Evolutionary conservation across 768 basidiomycete genomes (phyloP), one percentile per base, ranked within the genome.

Genomic region (Naganishia vishniacii): DNA sequence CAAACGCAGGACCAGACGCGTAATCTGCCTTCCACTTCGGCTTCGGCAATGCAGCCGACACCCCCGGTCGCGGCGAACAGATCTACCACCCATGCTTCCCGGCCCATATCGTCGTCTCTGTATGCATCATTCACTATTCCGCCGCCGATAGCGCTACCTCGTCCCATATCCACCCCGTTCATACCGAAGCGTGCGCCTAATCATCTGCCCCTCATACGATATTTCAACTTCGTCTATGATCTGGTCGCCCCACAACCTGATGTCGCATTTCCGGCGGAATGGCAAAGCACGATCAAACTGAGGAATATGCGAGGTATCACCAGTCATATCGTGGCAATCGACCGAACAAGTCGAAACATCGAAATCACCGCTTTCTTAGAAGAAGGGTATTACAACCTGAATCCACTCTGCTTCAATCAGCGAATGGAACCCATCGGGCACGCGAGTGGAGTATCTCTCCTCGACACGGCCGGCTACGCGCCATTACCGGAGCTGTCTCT

Each of bases 221-320:
- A 65, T 32, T 45, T 77, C 20, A 69, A 73, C 37, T 74, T 75
- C 45, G 40, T 68, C 4, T 77, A 72, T 25, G 63, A 68, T 31
- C 41, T 48, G 29, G 31, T 8, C n/a, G 48, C 18, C 8, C 25
- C 18, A 18, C 3, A 48, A 23, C 16, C 53, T n/a, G 41, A 58
- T 28, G n/a, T 34, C 1, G 15, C 28, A 15, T 5, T 28, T 34
- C 62, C 3, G 34, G 32, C 31, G 28, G 37, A 63, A 48, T 23
- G 58, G 28, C 46, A 34, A 26, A 73, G 69, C 40, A 49, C 65
- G 6, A 64, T 75, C 31, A 62, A 71, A 29, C 60, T 75, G n/a
- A 62, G 65, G 49, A 77, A 77, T 62, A 45, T 74, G 47, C 58
- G 70, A 29, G 75, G 75, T 4, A 69, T 77, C 0, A 65, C 71